Evolutionary conservation across 1,284 basidiomycete species (phyloP).

Genomic region (Takashimella koratensis): DNA sequence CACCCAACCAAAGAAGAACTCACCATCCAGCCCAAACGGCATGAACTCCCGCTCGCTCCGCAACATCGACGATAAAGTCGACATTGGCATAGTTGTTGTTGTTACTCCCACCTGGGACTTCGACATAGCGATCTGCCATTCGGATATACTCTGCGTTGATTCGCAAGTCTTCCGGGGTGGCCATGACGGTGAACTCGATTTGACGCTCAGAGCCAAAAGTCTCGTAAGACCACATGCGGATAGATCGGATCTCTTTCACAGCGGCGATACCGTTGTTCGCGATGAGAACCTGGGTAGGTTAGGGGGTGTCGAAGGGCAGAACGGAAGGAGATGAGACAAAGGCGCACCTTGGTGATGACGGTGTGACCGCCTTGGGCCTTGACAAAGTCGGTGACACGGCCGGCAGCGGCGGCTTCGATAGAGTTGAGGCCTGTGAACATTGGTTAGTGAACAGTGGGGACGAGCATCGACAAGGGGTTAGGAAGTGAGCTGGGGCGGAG

Average conservation of each 20-base stretch:
- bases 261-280: slow-evolving; percentile 99
- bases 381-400: slow-evolving; percentile 87
- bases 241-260: slow-evolving; percentile 98
- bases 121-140: slow-evolving; percentile 99
- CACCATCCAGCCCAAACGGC: slow-evolving; percentile 99
- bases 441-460: not conserved
- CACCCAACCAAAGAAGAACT: too few relatives aligned
- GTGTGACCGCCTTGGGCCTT: slow-evolving; percentile 90
- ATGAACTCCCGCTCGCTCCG: slow-evolving; percentile 94
- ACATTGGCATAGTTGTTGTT: slow-evolving; percentile 99
- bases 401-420: slow-evolving; percentile 73
- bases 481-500: not conserved
- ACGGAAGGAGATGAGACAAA: slow-evolving; percentile 1
- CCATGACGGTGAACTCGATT: slow-evolving; percentile 99
- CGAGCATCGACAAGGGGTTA: too few relatives aligned
- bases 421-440: slow-evolving; percentile 86
- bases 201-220: slow-evolving; percentile 95
- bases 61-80: slow-evolving; percentile 97
- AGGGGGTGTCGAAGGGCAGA: not conserved
- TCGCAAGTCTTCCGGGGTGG: slow-evolving; percentile 90
- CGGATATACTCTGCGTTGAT: slow-evolving; percentile 99
- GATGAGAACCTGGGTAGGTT: slow-evolving; percentile 70
- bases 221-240: slow-evolving; percentile 99
- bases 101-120: slow-evolving; percentile 96
- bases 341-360: slow-evolving; percentile 89